Conservation (phyloP, 163 green algal species). For the Trebouxia gelatinosa region DNA sequence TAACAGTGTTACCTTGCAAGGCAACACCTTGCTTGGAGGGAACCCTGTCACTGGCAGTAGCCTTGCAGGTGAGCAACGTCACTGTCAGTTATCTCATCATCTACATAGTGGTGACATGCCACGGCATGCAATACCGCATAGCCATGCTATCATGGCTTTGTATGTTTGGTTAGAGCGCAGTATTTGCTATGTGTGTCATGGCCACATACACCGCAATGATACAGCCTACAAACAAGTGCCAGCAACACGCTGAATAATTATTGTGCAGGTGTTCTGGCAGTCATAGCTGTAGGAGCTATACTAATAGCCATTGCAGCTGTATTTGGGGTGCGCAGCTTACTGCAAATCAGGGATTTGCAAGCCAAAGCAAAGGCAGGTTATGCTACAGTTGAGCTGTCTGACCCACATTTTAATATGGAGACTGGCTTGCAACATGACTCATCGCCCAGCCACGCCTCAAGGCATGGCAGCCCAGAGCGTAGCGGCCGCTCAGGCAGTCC, state of each 20-base stretch:
- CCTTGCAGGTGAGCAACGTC: neutral
- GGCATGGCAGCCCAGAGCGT: too few relatives aligned
- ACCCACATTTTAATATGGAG: constrained; percentile 14
- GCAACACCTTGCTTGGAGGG: neutral
- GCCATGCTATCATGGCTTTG: neutral
- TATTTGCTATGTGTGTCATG: neutral
- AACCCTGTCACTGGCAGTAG: neutral
- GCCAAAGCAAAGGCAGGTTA: constrained; percentile 26
- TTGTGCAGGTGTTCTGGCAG: constrained; percentile 27
- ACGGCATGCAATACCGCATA: neutral
- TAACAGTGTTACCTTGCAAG: neutral
- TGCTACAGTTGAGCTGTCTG: constrained; percentile 16
- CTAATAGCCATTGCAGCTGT: neutral
- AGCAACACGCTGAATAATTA: neutral
- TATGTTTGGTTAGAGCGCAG: neutral
- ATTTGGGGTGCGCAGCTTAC: constrained; percentile 18
- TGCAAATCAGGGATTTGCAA: constrained; percentile 21
- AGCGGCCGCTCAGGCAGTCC: constrained; percentile 2
- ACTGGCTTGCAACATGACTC: neutral
- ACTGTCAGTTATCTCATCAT: too few relatives aligned
- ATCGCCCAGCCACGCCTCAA: constrained; percentile 2
- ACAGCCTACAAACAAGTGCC: neutral
- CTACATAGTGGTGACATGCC: neutral
- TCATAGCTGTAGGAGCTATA: constrained; percentile 21
- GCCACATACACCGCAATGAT: neutral